phyloP scores from a whole-genome alignment of 2,329 filamentous ascomycete species.

The Claviceps quebecensis region DNA sequence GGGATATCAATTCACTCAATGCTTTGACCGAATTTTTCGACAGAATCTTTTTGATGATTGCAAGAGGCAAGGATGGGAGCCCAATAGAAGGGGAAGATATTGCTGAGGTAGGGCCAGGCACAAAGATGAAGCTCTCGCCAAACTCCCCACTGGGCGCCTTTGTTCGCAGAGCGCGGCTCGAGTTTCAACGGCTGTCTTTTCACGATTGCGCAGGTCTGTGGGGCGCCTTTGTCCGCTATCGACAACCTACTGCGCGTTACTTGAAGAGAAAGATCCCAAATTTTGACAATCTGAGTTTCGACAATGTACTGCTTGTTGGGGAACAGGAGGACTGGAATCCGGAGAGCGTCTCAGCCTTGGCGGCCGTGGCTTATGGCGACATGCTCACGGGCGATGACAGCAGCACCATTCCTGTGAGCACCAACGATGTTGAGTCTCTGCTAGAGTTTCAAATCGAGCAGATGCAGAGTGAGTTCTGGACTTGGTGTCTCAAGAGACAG shows the following conservation, averaged over 20 bases:
- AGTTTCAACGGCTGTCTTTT: conserved; percentile 71
- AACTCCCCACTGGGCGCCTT: conserved; percentile 74
- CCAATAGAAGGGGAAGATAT: conserved; percentile 37
- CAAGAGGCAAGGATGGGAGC: conserved; percentile 47
- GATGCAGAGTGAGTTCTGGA: conserved; percentile 53
- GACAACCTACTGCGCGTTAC: conserved; percentile 56
- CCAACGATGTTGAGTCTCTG: conserved; percentile 65
- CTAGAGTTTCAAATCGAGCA: conserved; percentile 81
- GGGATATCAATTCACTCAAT: conserved; percentile 72
- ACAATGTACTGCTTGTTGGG: conserved; percentile 37
- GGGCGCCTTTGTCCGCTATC: conserved; percentile 69
- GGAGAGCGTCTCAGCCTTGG: conserved; percentile 29
- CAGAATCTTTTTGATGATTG: conserved; percentile 40
- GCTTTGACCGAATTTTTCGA: conserved; percentile 66
- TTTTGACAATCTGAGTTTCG: conserved; percentile 42
- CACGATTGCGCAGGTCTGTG: conserved; percentile 66
- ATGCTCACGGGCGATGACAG: conserved; percentile 31
- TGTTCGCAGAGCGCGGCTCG: conserved; percentile 60
- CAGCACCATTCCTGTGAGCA: conserved; percentile 43
- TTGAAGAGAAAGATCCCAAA: conserved; percentile 49
- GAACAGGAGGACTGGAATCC: conserved; percentile 35
- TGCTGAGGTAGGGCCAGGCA: conserved; percentile 25
- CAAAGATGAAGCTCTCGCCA: conserved; percentile 47
- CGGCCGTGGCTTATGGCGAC: conserved; percentile 36
- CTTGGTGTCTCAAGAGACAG: not conserved